phyloP scores from a whole-genome alignment of 176 grass and related monocot species.

The Oryza glaberrima region DNA sequence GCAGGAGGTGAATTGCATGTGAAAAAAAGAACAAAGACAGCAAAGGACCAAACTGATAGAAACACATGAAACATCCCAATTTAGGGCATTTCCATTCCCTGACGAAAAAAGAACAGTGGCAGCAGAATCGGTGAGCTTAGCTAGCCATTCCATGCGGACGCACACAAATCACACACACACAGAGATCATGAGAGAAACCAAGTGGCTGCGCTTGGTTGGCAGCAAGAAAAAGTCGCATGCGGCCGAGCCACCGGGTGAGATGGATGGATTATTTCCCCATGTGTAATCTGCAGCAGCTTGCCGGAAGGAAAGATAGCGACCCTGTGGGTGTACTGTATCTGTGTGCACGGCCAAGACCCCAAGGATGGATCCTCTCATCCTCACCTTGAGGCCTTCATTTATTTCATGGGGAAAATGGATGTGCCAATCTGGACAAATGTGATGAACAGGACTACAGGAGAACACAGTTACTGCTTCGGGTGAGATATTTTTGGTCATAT shows the following conservation, averaged over 20 bases:
- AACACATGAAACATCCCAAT: background rate
- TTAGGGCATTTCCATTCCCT: background rate
- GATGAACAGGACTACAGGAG: background rate
- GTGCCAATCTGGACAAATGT: background rate
- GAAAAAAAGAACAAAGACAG: background rate
- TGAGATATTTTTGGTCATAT: too few relatives aligned
- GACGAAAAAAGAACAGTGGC: too few relatives aligned
- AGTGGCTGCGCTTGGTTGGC: background rate
- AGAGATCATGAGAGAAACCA: too few relatives aligned
- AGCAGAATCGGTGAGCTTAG: too few relatives aligned
- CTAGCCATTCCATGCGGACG: too few relatives aligned
- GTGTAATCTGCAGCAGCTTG: conserved; percentile 10
- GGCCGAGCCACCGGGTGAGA: background rate
- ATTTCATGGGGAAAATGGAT: background rate
- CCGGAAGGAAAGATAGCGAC: background rate
- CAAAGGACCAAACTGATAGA: background rate
- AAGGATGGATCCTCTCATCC: background rate
- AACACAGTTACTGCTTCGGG: background rate
- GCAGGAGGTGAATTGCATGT: background rate
- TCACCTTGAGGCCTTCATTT: background rate
- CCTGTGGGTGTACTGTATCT: background rate
- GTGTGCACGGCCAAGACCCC: too few relatives aligned
- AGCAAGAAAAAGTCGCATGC: background rate
- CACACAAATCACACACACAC: too few relatives aligned
- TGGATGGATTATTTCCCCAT: background rate